Base-by-base conservation (phyloP, 2,329 filamentous ascomycete genomes). In the Fonsecaea nubica region DNA sequence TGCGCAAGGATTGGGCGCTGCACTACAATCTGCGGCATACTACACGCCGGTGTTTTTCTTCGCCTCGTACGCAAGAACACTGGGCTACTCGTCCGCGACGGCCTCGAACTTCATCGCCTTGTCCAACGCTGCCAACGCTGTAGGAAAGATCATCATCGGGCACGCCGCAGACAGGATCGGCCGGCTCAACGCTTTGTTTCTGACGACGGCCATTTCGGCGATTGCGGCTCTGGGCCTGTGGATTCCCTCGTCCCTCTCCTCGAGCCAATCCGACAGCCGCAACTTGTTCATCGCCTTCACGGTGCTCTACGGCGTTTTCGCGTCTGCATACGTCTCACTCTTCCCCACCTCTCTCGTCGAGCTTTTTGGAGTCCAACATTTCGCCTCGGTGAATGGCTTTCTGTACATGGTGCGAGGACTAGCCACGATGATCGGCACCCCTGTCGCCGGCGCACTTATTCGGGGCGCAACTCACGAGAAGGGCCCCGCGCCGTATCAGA, bases 281-380 rank as follows among this genome's bases (percentile, higher is more conserved):
- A 48, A 21, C 0, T 62, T 75, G 4, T 65, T 75, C 12, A 74
- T 75, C 8, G 71, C 75, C 0, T 68, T 77, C 25, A 68, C 74
- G 3, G 71, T 76, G 0, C 61, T 74, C 2, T 80, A 80, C 52
- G 77, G 78, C n/a, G 66, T 75, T 6, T 78, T 78, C 58, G 78
- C 78, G 1, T 21, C 35, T 9, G 36, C 48, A 21, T 80, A 80
- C 64, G 76, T 80, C 32, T 76, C 77, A 10, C 70, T 80, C 1
- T 80, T 80, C 56, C 78, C 79, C 0, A 75, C 79, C 0, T 75
- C 76, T 21, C 64, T 80, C 56, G 75, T 79, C 10, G 78, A 80
- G 62, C 62, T 79, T 6, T 80, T 80, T 59, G 77, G 78, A 3
- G 70, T 75, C 9, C 72, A 77, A 62, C 68, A 78, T 18, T 78